These are phyloP conservation scores for Pinus taeda DNA, from an alignment of 75 land plant genomes.

Conservation along the genomic window DNA sequence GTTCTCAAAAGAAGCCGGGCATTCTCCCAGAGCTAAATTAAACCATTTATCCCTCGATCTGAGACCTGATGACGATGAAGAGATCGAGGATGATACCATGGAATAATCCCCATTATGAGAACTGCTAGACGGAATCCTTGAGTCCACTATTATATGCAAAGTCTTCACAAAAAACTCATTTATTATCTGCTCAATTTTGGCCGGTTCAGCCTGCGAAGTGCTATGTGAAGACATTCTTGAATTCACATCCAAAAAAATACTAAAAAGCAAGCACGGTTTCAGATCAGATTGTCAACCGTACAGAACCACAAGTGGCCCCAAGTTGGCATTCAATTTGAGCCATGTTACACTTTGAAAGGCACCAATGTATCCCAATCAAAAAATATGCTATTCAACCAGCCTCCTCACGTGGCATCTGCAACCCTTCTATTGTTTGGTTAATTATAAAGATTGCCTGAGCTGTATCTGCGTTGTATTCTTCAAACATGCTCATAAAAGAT, in stretches of 20 bases:
- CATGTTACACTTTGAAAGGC: neutral
- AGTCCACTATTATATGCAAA: slow-evolving; percentile 76
- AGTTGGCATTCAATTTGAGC: neutral
- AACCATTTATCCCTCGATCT: slow-evolving; percentile 77
- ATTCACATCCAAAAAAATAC: neutral
- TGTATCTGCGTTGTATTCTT: neutral
- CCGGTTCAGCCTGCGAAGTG: slow-evolving; percentile 24
- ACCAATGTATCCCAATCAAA: neutral
- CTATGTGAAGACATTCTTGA: slow-evolving; percentile 15
- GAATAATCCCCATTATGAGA: slow-evolving; percentile 38
- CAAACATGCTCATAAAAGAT: slow-evolving; percentile 3
- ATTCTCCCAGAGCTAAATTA: slow-evolving; percentile 61
- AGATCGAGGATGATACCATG: slow-evolving; percentile 22
- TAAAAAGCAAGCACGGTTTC: neutral
- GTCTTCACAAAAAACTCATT: slow-evolving; percentile 80
- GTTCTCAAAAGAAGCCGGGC: slow-evolving; percentile 60
- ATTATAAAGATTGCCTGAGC: neutral
- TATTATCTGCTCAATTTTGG: slow-evolving; percentile 73
- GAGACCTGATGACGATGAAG: slow-evolving; percentile 42
- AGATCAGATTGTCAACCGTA: neutral
- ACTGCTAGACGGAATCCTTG: slow-evolving; percentile 54
- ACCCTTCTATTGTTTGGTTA: neutral
- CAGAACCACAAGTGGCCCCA: neutral
- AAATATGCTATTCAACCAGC: neutral
- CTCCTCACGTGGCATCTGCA: neutral